These are phyloP conservation scores for Gossypium schwendimanii DNA, from an alignment of 441 rosid species.

Conservation along the genomic window DNA sequence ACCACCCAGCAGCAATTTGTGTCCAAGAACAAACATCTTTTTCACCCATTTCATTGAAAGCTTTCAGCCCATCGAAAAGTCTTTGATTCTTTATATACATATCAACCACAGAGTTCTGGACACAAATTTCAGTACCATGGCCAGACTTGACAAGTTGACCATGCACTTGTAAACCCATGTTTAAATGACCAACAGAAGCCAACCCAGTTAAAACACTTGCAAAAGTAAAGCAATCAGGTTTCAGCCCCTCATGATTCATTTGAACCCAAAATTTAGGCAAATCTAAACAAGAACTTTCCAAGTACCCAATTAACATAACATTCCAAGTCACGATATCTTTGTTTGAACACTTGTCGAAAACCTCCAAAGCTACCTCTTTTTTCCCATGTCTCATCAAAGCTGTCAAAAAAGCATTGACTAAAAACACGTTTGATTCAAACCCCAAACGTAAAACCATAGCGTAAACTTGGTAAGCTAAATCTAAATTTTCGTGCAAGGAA, in stretches of 20 bases:
- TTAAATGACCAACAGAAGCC: constrained; percentile 26
- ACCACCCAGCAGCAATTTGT: constrained; percentile 32
- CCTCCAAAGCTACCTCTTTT: constrained; percentile 30
- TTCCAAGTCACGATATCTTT: constrained; percentile 40
- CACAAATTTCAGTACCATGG: constrained; percentile 33
- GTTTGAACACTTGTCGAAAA: constrained; percentile 21
- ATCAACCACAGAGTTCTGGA: constrained; percentile 34
- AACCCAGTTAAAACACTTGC: constrained; percentile 38
- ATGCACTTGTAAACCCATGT: constrained; percentile 45
- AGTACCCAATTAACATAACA: constrained; percentile 33
- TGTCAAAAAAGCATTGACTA: constrained; percentile 33
- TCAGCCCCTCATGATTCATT: constrained; percentile 36
- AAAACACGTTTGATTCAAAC: constrained; percentile 26
- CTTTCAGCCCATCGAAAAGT: constrained; percentile 26
- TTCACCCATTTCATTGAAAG: constrained; percentile 24
- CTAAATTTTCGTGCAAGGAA: constrained; percentile 19
- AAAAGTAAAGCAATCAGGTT: constrained; percentile 44
- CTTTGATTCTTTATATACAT: constrained; percentile 28
- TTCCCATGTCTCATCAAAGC: constrained; percentile 38
- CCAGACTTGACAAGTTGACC: constrained; percentile 44
- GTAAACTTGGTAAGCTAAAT: constrained; percentile 21
- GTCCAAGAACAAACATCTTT: constrained; percentile 38
- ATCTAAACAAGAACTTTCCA: constrained; percentile 23
- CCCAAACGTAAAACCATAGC: constrained; percentile 27
- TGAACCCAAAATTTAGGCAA: constrained; percentile 31